phyloP scores from a whole-genome alignment of 1,139 yeast species.

The Arxiozyma heterogenica region DNA sequence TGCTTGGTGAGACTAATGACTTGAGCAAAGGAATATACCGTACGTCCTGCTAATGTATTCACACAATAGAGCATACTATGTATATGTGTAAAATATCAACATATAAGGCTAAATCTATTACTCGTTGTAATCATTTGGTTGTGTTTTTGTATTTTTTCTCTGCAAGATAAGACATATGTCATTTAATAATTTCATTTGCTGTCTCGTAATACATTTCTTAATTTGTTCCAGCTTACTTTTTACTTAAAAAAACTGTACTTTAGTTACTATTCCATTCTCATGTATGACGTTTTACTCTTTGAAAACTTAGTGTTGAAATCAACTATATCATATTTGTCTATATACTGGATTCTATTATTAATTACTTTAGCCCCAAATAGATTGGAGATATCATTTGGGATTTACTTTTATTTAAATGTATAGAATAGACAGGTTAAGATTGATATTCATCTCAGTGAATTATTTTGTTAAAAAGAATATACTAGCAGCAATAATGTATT shows the following conservation, averaged over 20 bases:
- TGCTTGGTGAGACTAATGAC: neutral
- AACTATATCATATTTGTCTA: neutral
- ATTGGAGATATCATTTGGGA: neutral
- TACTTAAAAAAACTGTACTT: neutral
- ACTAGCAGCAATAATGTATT: neutral
- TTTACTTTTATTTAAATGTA: neutral
- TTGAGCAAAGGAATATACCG: neutral
- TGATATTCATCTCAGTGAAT: neutral
- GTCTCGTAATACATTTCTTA: neutral
- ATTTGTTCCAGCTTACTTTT: too few relatives aligned
- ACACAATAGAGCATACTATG: constrained; percentile 3
- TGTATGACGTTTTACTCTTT: too few relatives aligned
- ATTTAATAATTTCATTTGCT: neutral
- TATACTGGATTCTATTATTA: too few relatives aligned
- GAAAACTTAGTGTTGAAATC: too few relatives aligned
- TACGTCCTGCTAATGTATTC: constrained; percentile 5
- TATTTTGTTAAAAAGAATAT: too few relatives aligned
- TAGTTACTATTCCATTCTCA: neutral
- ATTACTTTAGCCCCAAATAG: too few relatives aligned
- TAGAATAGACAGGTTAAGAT: neutral
- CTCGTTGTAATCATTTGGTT: constrained; percentile 5
- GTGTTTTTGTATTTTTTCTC: neutral
- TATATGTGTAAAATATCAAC: constrained; percentile 5
- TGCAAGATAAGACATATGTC: neutral
- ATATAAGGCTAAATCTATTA: constrained; percentile 4